Evolutionary conservation across 306 rosid species (phyloP).

Genomic region (Spatholobus suberectus): DNA sequence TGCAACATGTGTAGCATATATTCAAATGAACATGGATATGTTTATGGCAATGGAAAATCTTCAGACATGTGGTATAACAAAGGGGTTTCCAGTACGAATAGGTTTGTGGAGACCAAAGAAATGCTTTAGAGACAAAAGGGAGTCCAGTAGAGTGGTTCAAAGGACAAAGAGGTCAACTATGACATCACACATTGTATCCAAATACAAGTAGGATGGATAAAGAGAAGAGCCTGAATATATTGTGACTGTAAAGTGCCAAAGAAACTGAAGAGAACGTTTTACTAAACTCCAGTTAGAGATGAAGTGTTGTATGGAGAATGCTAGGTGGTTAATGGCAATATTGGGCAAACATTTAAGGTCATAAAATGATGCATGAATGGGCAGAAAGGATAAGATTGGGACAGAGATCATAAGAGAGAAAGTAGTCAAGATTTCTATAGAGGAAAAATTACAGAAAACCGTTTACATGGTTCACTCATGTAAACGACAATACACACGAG

Average conservation of each 20-base stretch:
- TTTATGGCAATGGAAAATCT: not conserved
- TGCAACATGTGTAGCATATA: not conserved
- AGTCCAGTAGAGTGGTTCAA: not conserved
- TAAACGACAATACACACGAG: not conserved
- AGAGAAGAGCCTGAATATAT: not conserved
- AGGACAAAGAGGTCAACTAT: not conserved
- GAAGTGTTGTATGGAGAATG: not conserved
- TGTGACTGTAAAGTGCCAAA: not conserved
- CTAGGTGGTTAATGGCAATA: not conserved
- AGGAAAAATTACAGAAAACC: too few species aligned
- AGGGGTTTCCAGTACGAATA: not conserved
- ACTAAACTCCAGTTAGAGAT: not conserved
- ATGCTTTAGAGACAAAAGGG: not conserved
- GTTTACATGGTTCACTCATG: too few species aligned
- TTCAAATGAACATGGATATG: too few species aligned
- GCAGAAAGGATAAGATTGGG: not conserved
- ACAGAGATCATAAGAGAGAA: not conserved
- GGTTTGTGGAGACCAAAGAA: not conserved
- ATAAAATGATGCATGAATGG: not conserved
- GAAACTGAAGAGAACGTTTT: not conserved
- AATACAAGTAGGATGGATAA: not conserved
- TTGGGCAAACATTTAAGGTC: not conserved
- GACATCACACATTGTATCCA: not conserved
- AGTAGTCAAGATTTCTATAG: not conserved
- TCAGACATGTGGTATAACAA: not conserved